Percentiles rank a stretch among this genome's conserved stretches.
These are phyloP conservation scores for Bathelium albidoporum DNA, from an alignment of 495 filamentous ascomycete genomes.

Conservation along the genomic window DNA sequence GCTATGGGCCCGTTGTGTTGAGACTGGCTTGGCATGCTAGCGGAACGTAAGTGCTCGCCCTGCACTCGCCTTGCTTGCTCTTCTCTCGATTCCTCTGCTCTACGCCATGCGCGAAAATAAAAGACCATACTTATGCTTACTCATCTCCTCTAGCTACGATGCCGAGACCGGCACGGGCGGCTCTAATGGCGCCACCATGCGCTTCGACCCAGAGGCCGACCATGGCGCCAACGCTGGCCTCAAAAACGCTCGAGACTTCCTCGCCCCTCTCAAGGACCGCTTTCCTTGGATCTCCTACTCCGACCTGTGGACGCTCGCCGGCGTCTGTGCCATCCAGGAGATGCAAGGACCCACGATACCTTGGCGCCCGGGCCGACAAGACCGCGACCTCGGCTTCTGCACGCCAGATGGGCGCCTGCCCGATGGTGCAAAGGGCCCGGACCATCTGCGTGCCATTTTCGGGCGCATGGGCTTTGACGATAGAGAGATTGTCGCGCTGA, in stretches of 20 bases:
- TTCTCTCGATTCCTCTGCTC: neutral
- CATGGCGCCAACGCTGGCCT: conserved; percentile 95
- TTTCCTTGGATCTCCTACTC: conserved; percentile 95
- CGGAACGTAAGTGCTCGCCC: conserved; percentile 16
- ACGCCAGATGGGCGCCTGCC: conserved; percentile 94
- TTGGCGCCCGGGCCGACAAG: conserved; percentile 79
- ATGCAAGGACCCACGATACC: conserved; percentile 83
- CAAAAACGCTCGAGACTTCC: conserved; percentile 78
- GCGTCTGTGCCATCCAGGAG: conserved; percentile 83
- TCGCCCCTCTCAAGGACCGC: conserved; percentile 79
- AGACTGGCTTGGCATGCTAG: conserved; percentile 29
- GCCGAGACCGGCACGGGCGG: conserved; percentile 82
- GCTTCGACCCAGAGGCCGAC: conserved; percentile 81
- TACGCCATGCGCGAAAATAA: neutral
- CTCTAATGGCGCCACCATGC: conserved; percentile 95
- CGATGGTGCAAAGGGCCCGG: conserved; percentile 67
- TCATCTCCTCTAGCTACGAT: conserved; percentile 47
- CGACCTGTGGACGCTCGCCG: conserved; percentile 90
- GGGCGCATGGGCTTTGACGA: conserved; percentile 97
- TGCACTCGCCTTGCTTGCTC: neutral
- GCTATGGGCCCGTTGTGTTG: conserved; percentile 68
- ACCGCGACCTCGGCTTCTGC: conserved; percentile 70
- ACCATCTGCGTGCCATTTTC: conserved; percentile 88
- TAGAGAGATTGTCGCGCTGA: conserved; percentile 86
- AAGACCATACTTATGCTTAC: conserved; percentile 4